Evolutionary conservation across 495 filamentous ascomycete species (phyloP).

Genomic region (Thozetella sp.): DNA sequence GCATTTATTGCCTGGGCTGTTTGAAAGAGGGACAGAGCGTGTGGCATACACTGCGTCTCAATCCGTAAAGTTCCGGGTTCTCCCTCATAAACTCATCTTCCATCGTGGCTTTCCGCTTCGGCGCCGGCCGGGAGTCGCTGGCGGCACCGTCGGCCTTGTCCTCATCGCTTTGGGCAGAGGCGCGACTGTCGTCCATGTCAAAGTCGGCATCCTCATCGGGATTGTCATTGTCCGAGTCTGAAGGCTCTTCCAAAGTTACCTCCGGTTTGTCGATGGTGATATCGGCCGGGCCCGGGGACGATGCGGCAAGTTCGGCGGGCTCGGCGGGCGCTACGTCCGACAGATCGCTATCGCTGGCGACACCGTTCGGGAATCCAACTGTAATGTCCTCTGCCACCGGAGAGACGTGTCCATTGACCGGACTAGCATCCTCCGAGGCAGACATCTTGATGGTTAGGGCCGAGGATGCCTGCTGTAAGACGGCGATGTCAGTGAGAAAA

Average conservation of each 20-base stretch:
- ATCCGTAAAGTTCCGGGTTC: slow-evolving; percentile 94
- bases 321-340: slow-evolving; percentile 46
- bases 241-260: slow-evolving; percentile 26
- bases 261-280: slow-evolving; percentile 66
- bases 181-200: slow-evolving; percentile 65
- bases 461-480: slow-evolving; percentile 43
- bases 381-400: slow-evolving; percentile 25
- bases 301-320: slow-evolving; percentile 21
- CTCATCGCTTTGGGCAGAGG: slow-evolving; percentile 47
- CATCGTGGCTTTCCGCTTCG: slow-evolving; percentile 76
- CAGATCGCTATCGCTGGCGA: slow-evolving; percentile 45
- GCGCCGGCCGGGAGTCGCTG: slow-evolving; percentile 62
- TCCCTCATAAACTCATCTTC: slow-evolving; percentile 83
- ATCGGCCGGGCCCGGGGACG: slow-evolving; percentile 51
- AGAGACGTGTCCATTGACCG: slow-evolving; percentile 40
- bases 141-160: slow-evolving; percentile 61
- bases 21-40: slow-evolving; percentile 8
- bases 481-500: slow-evolving; percentile 44
- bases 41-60: slow-evolving; percentile 81
- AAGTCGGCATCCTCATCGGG: slow-evolving; percentile 82
- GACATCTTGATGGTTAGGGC: slow-evolving; percentile 44
- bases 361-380: slow-evolving; percentile 25
- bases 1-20: slow-evolving; percentile 16
- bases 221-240: slow-evolving; percentile 63
- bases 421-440: slow-evolving; percentile 46